phyloP scores from a whole-genome alignment of 129 eudicot species.

The Arctium minus region DNA sequence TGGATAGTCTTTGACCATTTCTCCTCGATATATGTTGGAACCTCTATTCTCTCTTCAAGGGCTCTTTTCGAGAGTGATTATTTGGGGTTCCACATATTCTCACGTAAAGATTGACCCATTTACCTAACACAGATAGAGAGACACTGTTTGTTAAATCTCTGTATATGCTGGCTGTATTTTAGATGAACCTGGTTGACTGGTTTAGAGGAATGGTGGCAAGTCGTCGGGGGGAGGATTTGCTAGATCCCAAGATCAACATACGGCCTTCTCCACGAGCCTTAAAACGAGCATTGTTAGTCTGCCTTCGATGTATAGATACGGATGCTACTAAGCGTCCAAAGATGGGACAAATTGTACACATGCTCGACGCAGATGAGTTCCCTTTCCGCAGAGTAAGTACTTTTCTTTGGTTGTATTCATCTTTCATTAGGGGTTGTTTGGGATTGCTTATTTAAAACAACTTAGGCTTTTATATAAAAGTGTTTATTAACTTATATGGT shows the following conservation, averaged over 20 bases:
- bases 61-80: background rate
- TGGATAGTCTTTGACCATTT: background rate
- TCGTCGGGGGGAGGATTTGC: conserved; percentile 73
- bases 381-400: conserved; percentile 65
- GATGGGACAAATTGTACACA: conserved; percentile 89
- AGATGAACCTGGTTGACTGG: conserved; percentile 98
- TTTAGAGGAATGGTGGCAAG: conserved; percentile 84
- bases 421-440: too few relatives aligned
- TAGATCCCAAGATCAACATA: conserved; percentile 56
- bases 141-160: background rate
- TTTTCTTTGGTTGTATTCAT: background rate
- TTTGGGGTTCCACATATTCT: too few relatives aligned
- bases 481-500: too few relatives aligned
- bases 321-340: conserved; percentile 83
- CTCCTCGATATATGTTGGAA: too few relatives aligned
- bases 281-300: conserved; percentile 71
- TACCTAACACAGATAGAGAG: background rate
- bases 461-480: too few relatives aligned
- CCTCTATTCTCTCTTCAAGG: background rate
- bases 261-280: conserved; percentile 82
- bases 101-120: background rate
- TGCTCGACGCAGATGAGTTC: conserved; percentile 89
- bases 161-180: conserved; percentile 22
- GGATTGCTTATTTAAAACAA: too few relatives aligned
- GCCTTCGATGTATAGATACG: conserved; percentile 92